Evolutionary conservation across 108 stramenopile genomes (phyloP).

Genomic region (Skeletonema menzelii): DNA sequence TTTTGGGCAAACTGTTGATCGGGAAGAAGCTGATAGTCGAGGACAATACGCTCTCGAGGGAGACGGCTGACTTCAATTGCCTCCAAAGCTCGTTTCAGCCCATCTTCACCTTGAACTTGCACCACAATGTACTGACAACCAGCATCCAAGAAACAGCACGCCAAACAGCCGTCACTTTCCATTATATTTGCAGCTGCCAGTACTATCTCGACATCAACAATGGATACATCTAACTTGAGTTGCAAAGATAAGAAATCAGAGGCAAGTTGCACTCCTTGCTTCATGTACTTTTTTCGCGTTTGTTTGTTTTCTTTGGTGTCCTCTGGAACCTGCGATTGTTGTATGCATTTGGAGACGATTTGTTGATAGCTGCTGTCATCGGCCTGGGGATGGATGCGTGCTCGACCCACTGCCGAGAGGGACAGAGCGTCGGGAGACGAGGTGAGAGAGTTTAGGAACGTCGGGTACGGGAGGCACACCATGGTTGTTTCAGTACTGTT

Average conservation of each 20-base stretch:
- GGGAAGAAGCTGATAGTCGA: slow-evolving; percentile 44
- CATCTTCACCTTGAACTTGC: slow-evolving; percentile 25
- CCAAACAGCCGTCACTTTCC: slow-evolving; percentile 71
- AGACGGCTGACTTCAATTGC: slow-evolving; percentile 68
- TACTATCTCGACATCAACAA: slow-evolving; percentile 73
- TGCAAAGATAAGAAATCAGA: slow-evolving; percentile 54
- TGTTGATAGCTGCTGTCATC: slow-evolving; percentile 35
- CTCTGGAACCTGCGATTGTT: slow-evolving; percentile 36
- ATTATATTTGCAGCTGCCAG: slow-evolving; percentile 44
- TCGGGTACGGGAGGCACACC: slow-evolving; percentile 73
- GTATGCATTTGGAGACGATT: slow-evolving; percentile 58
- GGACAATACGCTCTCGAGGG: slow-evolving; percentile 68
- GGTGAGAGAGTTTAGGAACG: slow-evolving; percentile 51
- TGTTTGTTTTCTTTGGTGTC: slow-evolving; percentile 56
- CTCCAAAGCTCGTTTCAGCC: slow-evolving; percentile 37
- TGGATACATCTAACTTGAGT: slow-evolving; percentile 68
- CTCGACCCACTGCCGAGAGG: slow-evolving; percentile 39
- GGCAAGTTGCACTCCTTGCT: slow-evolving; percentile 73
- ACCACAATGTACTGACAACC: slow-evolving; percentile 51
- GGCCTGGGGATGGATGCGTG: slow-evolving; percentile 32
- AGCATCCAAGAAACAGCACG: slow-evolving; percentile 78
- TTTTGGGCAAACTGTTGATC: neutral
- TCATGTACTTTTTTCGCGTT: slow-evolving; percentile 77
- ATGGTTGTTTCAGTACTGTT: slow-evolving; percentile 28
- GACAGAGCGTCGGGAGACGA: slow-evolving; percentile 13